Conservation (phyloP, 2,329 filamentous ascomycete species). For the Zasmidium angulare region DNA sequence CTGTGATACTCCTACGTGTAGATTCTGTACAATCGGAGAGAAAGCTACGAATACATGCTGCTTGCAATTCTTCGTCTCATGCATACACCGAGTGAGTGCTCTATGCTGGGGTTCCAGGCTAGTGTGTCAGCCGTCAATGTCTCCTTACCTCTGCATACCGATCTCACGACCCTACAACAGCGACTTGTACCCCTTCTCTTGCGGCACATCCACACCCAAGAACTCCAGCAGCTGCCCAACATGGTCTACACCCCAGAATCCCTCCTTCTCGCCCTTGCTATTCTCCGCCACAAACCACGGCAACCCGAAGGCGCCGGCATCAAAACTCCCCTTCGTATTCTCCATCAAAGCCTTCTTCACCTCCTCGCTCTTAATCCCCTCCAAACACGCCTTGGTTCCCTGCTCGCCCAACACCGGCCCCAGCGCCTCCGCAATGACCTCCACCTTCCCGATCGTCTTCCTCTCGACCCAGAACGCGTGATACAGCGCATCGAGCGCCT, state of each 20-base stretch:
- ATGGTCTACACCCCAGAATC: conserved; percentile 63
- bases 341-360: conserved; percentile 48
- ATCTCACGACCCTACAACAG: conserved; percentile 31
- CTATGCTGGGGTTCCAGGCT: too few species aligned
- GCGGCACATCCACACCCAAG: conserved; percentile 49
- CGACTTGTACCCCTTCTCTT: conserved; percentile 35
- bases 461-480: conserved; percentile 54
- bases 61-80: too few species aligned
- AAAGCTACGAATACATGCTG: background rate
- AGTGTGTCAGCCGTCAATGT: background rate
- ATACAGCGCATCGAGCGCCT: conserved; percentile 50
- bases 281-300: conserved; percentile 62
- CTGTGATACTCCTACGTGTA: conserved; percentile 3
- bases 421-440: conserved; percentile 48
- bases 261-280: conserved; percentile 52
- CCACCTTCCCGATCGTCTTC: conserved; percentile 46
- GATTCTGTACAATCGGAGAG: conserved; percentile 8
- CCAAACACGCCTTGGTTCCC: conserved; percentile 41
- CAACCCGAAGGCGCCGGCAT: conserved; percentile 59
- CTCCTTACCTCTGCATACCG: background rate
- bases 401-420: conserved; percentile 46
- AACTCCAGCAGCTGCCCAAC: conserved; percentile 55
- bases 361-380: conserved; percentile 37
- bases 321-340: conserved; percentile 54
- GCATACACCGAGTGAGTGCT: background rate